Evolutionary conservation across 176 grass and related monocot genomes (phyloP), one percentile per base, ranked within the genome.

Genomic region (Ensete ventricosum): DNA sequence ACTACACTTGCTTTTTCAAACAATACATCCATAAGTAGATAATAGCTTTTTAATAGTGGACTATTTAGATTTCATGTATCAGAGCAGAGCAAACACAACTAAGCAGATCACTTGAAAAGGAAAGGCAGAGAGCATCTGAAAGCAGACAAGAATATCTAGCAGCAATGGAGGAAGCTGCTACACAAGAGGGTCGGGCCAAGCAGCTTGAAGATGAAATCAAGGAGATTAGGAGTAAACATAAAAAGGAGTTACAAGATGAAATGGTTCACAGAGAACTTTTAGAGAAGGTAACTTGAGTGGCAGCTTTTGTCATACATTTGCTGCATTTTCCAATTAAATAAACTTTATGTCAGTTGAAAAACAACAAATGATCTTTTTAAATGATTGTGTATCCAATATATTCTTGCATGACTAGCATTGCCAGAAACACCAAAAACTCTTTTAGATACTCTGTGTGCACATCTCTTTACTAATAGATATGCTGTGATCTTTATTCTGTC

Each of bases 71-170:
- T 78, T 87, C 96, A 54, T 95, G 90, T 80, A 85, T 99, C 69
- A 95, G 96, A 88, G 91, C 96, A 84, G 96, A 99, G 79, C 96
- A 99, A 81, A 99, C 96, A 80, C 96, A 99, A 81, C 81, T 99
- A 66, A 99, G 86, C 20, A 83, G 96, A 64, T 99, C 91, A 49
- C 96, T 99, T 75, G 96, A 99, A 82, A 99, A 99, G 77, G 96
- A 99, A 80, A 84, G 96, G 77, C 96, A 99, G 34, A 95, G 96
- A 83, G 96, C 96, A 74, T 99, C 96, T 79, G 96, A 99, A 84
- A 91, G 85, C 80, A 94, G 88, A 82, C 96, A 99, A 81, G 96
- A 99, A 77, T 99, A 92, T 72, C 84, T 99, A 81, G 65, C 84
- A 29, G 83, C 82, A 86, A 91, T 91, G 78, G 96, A 99, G 81